Percentiles rank a stretch among this genome's conserved stretches.
Evolutionary conservation across 2,329 filamentous ascomycete genomes (phyloP).

Genomic region (Colletotrichum lentis): DNA sequence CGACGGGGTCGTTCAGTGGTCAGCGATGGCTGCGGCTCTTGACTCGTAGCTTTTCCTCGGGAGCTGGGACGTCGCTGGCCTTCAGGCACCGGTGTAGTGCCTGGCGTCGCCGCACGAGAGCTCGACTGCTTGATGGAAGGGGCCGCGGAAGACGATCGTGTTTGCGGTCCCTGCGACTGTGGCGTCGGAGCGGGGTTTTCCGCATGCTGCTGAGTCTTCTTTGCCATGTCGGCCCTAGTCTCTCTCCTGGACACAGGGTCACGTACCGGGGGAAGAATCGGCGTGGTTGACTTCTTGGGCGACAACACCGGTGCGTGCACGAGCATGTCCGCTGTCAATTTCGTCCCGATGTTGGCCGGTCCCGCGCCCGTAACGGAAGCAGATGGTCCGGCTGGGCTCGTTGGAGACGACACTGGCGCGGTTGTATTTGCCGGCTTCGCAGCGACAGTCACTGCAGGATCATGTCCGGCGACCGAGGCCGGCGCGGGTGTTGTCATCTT

Average conservation of each 20-base stretch:
- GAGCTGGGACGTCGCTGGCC: conserved; percentile 58
- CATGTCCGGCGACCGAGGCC: conserved; percentile 39
- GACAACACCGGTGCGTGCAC: conserved; percentile 49
- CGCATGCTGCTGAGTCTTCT: conserved; percentile 50
- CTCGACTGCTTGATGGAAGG: conserved; percentile 44
- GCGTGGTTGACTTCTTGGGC: conserved; percentile 46
- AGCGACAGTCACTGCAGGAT: conserved; percentile 12
- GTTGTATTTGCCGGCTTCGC: conserved; percentile 28
- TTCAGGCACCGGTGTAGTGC: conserved; percentile 52
- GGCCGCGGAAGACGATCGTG: conserved; percentile 41
- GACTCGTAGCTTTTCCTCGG: conserved; percentile 61
- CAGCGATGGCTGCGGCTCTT: conserved; percentile 59
- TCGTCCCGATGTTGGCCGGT: conserved; percentile 49
- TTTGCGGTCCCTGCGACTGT: conserved; percentile 33
- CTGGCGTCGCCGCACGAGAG: conserved; percentile 49
- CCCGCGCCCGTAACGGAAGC: conserved; percentile 44
- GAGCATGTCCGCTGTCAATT: conserved; percentile 53
- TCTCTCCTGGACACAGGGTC: conserved; percentile 52
- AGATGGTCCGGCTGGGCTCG: conserved; percentile 21
- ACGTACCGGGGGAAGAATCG: conserved; percentile 48
- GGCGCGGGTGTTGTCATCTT: conserved; percentile 49
- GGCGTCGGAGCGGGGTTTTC: conserved; percentile 21
- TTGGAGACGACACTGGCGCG: conserved; percentile 33
- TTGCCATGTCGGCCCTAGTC: conserved; percentile 55
- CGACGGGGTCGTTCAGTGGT: conserved; percentile 63